Percentiles rank a stretch among this genome's conserved stretches.
phyloP scores from a whole-genome alignment of 1,284 basidiomycete species.

The Papiliotrema flavescens region DNA sequence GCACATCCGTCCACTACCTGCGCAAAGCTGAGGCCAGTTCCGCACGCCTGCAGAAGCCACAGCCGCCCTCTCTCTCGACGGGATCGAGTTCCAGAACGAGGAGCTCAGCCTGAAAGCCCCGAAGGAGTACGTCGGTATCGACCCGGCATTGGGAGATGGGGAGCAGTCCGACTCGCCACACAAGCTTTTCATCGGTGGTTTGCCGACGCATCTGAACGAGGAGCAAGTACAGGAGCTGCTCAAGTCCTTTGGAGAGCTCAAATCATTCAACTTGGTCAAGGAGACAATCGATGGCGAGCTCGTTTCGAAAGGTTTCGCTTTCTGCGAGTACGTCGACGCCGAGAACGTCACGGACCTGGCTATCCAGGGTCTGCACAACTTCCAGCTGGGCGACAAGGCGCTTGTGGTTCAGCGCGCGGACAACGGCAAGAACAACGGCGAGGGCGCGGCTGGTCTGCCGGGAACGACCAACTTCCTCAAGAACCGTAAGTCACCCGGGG shows the following conservation, averaged over 20 bases:
- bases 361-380: conserved; percentile 92
- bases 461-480: conserved; percentile 44
- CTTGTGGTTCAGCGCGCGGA: conserved; percentile 90
- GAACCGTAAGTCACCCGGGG: conserved; percentile 16
- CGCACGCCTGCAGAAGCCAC: conserved; percentile 94
- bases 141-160: conserved; percentile 62
- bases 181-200: conserved; percentile 95
- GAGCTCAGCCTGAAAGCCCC: conserved; percentile 93
- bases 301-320: conserved; percentile 95
- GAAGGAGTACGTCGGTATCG: conserved; percentile 76
- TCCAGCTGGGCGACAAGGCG: conserved; percentile 95
- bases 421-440: conserved; percentile 44
- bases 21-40: conserved; percentile 59
- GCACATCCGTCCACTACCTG: conserved; percentile 13
- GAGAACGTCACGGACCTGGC: conserved; percentile 81
- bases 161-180: conserved; percentile 95
- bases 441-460: conserved; percentile 18
- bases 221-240: conserved; percentile 97
- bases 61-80: conserved; percentile 93
- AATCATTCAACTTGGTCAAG: conserved; percentile 95
- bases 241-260: conserved; percentile 94
- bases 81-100: conserved; percentile 87
- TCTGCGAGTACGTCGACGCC: conserved; percentile 95
- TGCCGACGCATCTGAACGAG: conserved; percentile 91
- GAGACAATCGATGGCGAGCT: conserved; percentile 74